Percentiles rank a stretch among this genome's conserved stretches.
phyloP scores from a whole-genome alignment of 2,329 filamentous ascomycete genomes.

The Cercospora sp. region DNA sequence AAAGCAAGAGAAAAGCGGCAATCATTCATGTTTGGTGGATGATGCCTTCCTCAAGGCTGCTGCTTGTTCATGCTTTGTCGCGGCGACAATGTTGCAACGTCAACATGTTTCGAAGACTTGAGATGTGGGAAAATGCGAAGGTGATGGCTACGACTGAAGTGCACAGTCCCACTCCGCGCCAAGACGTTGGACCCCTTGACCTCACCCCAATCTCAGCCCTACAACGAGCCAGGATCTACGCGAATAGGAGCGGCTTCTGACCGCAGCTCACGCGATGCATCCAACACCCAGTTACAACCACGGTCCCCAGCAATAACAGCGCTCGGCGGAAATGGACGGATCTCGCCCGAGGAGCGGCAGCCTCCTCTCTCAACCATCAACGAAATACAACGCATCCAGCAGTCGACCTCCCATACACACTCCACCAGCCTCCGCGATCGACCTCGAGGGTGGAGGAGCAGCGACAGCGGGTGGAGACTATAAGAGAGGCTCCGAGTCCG shows the following conservation, averaged over 20 bases:
- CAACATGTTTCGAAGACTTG: not conserved
- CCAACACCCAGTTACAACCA: not conserved
- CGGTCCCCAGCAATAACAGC: not conserved
- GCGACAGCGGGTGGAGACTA: not conserved
- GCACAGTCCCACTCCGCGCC: not conserved
- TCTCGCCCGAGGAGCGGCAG: slow-evolving; percentile 2
- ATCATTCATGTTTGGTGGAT: too few species aligned
- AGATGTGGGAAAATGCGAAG: too few species aligned
- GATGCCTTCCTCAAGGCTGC: too few species aligned
- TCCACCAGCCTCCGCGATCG: not conserved
- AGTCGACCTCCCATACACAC: slow-evolving; percentile 1
- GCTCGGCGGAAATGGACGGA: not conserved
- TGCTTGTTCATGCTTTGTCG: not conserved
- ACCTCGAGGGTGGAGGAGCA: not conserved
- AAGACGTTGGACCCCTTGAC: not conserved
- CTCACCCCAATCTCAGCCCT: not conserved
- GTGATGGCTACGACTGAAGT: not conserved
- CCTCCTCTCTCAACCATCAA: not conserved
- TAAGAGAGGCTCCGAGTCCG: slow-evolving; percentile 15
- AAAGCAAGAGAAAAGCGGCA: too few species aligned
- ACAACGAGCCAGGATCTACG: not conserved
- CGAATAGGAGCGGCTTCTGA: slow-evolving; percentile 3
- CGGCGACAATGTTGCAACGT: not conserved
- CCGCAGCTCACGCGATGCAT: slow-evolving; percentile 4
- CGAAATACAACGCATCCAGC: slow-evolving; percentile 1